A percentile compares a stretch with the other conserved stretches of the same genome.
Conservation (phyloP, 345 rosid genomes). For the Salix purpurea region DNA sequence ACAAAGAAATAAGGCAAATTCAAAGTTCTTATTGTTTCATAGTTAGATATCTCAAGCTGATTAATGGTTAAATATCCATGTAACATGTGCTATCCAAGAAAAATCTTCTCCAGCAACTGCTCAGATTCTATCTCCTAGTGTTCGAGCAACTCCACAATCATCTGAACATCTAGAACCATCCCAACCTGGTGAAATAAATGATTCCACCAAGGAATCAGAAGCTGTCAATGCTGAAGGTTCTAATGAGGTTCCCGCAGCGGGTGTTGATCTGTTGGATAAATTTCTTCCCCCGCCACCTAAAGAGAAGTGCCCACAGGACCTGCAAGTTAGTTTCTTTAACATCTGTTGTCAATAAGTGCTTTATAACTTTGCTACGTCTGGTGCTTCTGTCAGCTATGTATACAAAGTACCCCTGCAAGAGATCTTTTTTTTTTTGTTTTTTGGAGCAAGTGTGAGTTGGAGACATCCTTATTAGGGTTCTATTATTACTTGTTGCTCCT, state of each 20-base stretch:
- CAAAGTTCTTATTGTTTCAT: neutral
- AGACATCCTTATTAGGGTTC: neutral
- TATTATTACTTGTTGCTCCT: neutral
- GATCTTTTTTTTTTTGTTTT: neutral
- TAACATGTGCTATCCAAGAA: slow-evolving; percentile 37
- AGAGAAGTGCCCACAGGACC: slow-evolving; percentile 68
- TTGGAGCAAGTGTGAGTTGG: neutral
- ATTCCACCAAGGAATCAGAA: slow-evolving; percentile 34
- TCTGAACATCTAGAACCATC: slow-evolving; percentile 39
- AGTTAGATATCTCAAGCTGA: neutral
- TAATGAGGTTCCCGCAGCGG: slow-evolving; percentile 32
- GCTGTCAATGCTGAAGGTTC: slow-evolving; percentile 19
- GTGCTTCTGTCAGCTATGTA: neutral
- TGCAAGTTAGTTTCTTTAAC: slow-evolving; percentile 53
- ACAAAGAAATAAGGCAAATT: neutral
- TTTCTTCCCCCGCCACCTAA: slow-evolving; percentile 67
- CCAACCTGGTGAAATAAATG: slow-evolving; percentile 30
- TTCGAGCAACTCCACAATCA: slow-evolving; percentile 44
- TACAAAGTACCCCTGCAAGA: neutral
- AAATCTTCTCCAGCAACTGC: slow-evolving; percentile 26
- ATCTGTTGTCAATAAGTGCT: neutral
- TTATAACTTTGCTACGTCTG: neutral
- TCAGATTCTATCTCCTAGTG: slow-evolving; percentile 40
- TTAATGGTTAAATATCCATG: slow-evolving; percentile 10
- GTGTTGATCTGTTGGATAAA: slow-evolving; percentile 55